A percentile compares a stretch with the other conserved stretches of the same genome.
Evolutionary conservation across 2,329 filamentous ascomycete species (phyloP).

Genomic region (Alternaria novae-zelandiae): DNA sequence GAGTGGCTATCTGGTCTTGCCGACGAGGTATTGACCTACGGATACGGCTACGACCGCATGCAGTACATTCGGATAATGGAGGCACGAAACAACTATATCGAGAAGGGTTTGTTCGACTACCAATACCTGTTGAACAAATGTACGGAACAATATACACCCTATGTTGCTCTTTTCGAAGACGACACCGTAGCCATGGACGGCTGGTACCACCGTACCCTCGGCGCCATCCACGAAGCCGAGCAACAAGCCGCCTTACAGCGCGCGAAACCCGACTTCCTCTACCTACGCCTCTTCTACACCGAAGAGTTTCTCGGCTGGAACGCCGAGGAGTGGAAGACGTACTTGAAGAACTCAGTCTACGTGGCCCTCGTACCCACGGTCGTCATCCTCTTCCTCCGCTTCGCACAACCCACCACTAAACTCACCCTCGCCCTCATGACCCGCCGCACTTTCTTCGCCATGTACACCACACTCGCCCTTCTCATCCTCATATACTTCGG

Average conservation of each 20-base stretch:
- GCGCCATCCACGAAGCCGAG: slow-evolving; percentile 46
- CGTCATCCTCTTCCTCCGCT: slow-evolving; percentile 36
- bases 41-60: slow-evolving; percentile 41
- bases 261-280: slow-evolving; percentile 44
- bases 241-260: slow-evolving; percentile 30
- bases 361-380: slow-evolving; percentile 24
- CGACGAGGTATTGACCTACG: slow-evolving; percentile 53
- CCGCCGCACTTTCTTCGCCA: slow-evolving; percentile 25
- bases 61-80: slow-evolving; percentile 45
- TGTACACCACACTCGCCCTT: slow-evolving; percentile 20
- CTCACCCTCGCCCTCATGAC: slow-evolving; percentile 26
- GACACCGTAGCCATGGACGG: slow-evolving; percentile 56
- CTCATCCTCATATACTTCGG: slow-evolving; percentile 48
- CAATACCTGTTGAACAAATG: slow-evolving; percentile 52
- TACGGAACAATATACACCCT: slow-evolving; percentile 45
- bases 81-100: slow-evolving; percentile 35
- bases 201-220: slow-evolving; percentile 53
- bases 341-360: slow-evolving; percentile 45
- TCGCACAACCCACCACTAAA: slow-evolving; percentile 24
- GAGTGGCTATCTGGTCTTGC: slow-evolving; percentile 50
- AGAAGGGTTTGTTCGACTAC: slow-evolving; percentile 56
- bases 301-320: slow-evolving; percentile 57
- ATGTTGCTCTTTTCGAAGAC: slow-evolving; percentile 56
- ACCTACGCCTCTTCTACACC: slow-evolving; percentile 57
- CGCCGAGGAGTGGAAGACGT: slow-evolving; percentile 49